A percentile compares a stretch with the other conserved stretches of the same genome.
Conservation (phyloP, 495 filamentous ascomycete species). For the Penicillium robsamsonii region DNA sequence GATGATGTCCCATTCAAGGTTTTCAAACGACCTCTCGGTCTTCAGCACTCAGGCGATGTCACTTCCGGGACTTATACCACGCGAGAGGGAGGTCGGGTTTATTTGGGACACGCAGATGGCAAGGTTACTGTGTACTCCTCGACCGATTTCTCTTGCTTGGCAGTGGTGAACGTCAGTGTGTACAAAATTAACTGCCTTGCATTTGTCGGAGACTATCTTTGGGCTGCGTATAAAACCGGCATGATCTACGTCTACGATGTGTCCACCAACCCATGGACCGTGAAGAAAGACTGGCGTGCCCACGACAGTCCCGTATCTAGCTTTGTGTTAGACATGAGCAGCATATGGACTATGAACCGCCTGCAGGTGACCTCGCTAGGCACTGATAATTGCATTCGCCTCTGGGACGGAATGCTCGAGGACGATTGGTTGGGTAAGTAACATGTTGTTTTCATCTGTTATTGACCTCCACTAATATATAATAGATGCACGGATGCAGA, state of each 20-base stretch:
- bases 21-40: slow-evolving; percentile 61
- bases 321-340: slow-evolving; percentile 74
- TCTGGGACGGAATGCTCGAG: slow-evolving; percentile 92
- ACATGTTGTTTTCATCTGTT: neutral
- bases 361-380: slow-evolving; percentile 87
- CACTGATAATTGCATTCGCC: slow-evolving; percentile 75
- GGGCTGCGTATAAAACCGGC: slow-evolving; percentile 95
- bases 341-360: slow-evolving; percentile 82
- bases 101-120: slow-evolving; percentile 89
- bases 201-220: slow-evolving; percentile 80
- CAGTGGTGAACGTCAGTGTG: slow-evolving; percentile 77
- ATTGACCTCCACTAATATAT: slow-evolving; percentile 27
- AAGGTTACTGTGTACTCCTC: slow-evolving; percentile 90
- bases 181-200: slow-evolving; percentile 93
- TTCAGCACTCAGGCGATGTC: slow-evolving; percentile 75
- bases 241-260: slow-evolving; percentile 94
- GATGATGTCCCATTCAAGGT: slow-evolving; percentile 71
- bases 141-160: slow-evolving; percentile 68
- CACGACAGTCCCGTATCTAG: slow-evolving; percentile 78
- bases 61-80: slow-evolving; percentile 77
- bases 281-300: slow-evolving; percentile 92
- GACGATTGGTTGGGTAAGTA: slow-evolving; percentile 83
- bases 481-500: slow-evolving; percentile 78
- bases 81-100: slow-evolving; percentile 74
- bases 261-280: slow-evolving; percentile 73